Evolutionary conservation across 2,329 filamentous ascomycete genomes (phyloP).

Genomic region (Malbranchea cinnamomea): DNA sequence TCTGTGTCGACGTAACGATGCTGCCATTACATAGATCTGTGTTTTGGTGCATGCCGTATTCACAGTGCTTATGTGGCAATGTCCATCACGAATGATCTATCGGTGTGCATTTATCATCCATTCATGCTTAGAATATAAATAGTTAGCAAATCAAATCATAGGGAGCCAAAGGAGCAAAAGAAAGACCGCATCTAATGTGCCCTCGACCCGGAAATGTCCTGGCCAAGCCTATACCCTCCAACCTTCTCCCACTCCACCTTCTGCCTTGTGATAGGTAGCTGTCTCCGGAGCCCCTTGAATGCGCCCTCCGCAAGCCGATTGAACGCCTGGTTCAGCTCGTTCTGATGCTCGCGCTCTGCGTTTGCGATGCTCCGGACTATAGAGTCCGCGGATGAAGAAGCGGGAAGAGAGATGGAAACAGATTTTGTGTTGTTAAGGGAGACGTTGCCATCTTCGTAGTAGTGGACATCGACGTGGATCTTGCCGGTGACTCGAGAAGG

Average conservation of each 20-base stretch:
- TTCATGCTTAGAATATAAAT: no score
- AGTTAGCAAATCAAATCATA: no score
- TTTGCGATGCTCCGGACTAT: slow-evolving; percentile 64
- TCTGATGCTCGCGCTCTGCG: slow-evolving; percentile 85
- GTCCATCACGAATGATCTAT: no score
- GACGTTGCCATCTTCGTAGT: slow-evolving; percentile 98
- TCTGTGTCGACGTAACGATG: no score
- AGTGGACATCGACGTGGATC: slow-evolving; percentile 92
- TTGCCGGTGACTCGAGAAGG: slow-evolving; percentile 50
- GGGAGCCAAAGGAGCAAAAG: background rate
- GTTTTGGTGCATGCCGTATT: no score
- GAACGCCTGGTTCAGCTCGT: slow-evolving; percentile 87
- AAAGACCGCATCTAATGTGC: slow-evolving; percentile 12
- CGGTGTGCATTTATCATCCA: no score
- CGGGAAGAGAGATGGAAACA: slow-evolving; percentile 46
- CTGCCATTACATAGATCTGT: no score
- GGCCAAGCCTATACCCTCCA: slow-evolving; percentile 72
- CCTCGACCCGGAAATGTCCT: slow-evolving; percentile 60
- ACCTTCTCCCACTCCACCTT: slow-evolving; percentile 99
- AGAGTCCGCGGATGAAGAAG: slow-evolving; percentile 49
- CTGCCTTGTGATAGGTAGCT: slow-evolving; percentile 90
- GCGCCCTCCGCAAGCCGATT: slow-evolving; percentile 77
- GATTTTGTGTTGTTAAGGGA: slow-evolving; percentile 80
- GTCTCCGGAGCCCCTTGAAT: slow-evolving; percentile 83
- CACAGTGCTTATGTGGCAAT: no score